phyloP scores from a whole-genome alignment of 345 rosid genomes.

The Balakata baccata region DNA sequence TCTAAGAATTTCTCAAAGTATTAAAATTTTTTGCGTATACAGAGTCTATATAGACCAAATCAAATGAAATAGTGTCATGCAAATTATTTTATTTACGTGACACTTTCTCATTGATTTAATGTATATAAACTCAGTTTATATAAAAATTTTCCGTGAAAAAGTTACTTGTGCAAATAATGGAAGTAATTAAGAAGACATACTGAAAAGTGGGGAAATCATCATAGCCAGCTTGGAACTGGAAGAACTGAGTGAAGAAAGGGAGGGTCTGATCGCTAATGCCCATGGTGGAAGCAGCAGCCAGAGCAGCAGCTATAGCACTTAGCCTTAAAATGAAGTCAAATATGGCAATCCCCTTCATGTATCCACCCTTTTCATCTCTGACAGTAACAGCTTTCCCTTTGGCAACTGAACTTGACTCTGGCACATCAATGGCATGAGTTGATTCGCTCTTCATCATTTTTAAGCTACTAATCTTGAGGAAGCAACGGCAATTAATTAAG shows the following conservation, averaged over 20 bases:
- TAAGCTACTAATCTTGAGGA: too few species aligned
- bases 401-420: slow-evolving; percentile 40
- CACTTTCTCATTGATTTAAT: too few species aligned
- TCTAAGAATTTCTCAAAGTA: too few species aligned
- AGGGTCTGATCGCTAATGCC: slow-evolving; percentile 68
- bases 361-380: slow-evolving; percentile 29
- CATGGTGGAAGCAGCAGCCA: slow-evolving; percentile 68
- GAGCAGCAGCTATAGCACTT: slow-evolving; percentile 44
- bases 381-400: slow-evolving; percentile 44
- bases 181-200: slow-evolving; percentile 34
- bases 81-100: too few species aligned
- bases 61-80: too few species aligned
- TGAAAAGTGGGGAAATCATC: slow-evolving; percentile 66
- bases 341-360: slow-evolving; percentile 60
- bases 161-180: not conserved
- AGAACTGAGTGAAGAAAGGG: slow-evolving; percentile 89
- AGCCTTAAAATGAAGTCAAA: slow-evolving; percentile 71
- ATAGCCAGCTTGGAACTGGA: slow-evolving; percentile 81
- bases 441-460: slow-evolving; percentile 20
- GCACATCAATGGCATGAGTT: slow-evolving; percentile 32
- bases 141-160: too few species aligned
- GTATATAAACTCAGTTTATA: too few species aligned
- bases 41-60: too few species aligned
- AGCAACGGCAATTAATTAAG: too few species aligned
- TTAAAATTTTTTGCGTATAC: too few species aligned